phyloP scores from a whole-genome alignment of 805 yeast genomes.

The Candida verbasci region DNA sequence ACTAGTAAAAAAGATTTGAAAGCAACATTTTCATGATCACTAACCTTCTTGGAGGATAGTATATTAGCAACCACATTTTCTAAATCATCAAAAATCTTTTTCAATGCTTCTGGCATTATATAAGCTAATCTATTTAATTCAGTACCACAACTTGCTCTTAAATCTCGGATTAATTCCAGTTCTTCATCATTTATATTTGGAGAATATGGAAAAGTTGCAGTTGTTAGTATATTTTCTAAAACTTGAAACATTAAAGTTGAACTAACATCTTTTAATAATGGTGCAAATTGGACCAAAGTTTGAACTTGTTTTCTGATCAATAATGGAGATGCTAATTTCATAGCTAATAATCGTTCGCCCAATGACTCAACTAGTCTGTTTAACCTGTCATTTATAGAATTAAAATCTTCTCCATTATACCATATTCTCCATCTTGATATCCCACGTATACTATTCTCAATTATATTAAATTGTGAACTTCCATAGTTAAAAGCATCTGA shows the following conservation, averaged over 20 bases:
- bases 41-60: conserved; percentile 62
- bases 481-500: conserved; percentile 72
- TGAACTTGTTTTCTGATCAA: conserved; percentile 82
- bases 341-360: conserved; percentile 68
- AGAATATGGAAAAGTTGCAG: conserved; percentile 81
- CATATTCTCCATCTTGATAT: conserved; percentile 94
- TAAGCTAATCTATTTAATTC: conserved; percentile 92
- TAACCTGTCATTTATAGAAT: conserved; percentile 47
- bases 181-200: conserved; percentile 62
- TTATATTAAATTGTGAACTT: conserved; percentile 75
- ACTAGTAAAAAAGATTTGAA: conserved; percentile 89
- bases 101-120: conserved; percentile 88
- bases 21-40: conserved; percentile 89
- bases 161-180: conserved; percentile 75
- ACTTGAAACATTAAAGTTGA: conserved; percentile 74
- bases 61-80: conserved; percentile 77
- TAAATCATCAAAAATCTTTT: conserved; percentile 73
- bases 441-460: conserved; percentile 88
- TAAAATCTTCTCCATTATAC: conserved; percentile 61
- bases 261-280: conserved; percentile 67
- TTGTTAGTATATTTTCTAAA: conserved; percentile 76
- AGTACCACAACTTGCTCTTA: conserved; percentile 89
- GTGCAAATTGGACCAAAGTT: conserved; percentile 90
- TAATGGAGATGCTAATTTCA: conserved; percentile 76
- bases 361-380: conserved; percentile 58